phyloP scores from a whole-genome alignment of 2,329 filamentous ascomycete genomes.

The Dothideomycetes sp. region DNA sequence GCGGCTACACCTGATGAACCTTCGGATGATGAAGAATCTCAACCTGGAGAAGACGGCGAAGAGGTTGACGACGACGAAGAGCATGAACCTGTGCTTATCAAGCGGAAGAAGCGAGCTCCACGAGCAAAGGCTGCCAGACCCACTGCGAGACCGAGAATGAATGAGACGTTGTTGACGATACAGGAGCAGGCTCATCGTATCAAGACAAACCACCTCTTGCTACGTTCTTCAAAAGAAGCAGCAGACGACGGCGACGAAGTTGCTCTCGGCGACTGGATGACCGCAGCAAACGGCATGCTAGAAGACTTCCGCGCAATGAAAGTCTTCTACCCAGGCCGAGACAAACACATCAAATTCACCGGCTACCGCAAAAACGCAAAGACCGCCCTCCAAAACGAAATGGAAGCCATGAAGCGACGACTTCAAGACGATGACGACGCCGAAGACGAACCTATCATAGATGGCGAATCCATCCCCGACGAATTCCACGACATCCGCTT shows the following conservation, averaged over 20 bases:
- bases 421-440: slow-evolving; percentile 25
- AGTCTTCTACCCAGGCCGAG: slow-evolving; percentile 44
- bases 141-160: too few species aligned
- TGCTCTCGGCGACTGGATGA: slow-evolving; percentile 45
- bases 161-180: slow-evolving; percentile 4
- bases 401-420: slow-evolving; percentile 28
- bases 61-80: slow-evolving; percentile 4
- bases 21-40: too few species aligned
- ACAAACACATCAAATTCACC: slow-evolving; percentile 37
- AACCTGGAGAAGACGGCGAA: neutral
- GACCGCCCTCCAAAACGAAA: slow-evolving; percentile 16
- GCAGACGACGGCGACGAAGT: slow-evolving; percentile 39
- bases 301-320: slow-evolving; percentile 50
- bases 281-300: slow-evolving; percentile 46
- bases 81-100: too few species aligned
- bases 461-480: slow-evolving; percentile 23
- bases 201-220: slow-evolving; percentile 27
- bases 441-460: slow-evolving; percentile 9
- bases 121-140: too few species aligned
- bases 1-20: too few species aligned
- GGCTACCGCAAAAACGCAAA: slow-evolving; percentile 19
- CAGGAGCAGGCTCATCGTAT: slow-evolving; percentile 9
- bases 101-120: too few species aligned
- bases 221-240: slow-evolving; percentile 34
- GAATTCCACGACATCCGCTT: slow-evolving; percentile 72